phyloP scores from a whole-genome alignment of 208 protist genomes.

The Angomonas ambiguus region DNA sequence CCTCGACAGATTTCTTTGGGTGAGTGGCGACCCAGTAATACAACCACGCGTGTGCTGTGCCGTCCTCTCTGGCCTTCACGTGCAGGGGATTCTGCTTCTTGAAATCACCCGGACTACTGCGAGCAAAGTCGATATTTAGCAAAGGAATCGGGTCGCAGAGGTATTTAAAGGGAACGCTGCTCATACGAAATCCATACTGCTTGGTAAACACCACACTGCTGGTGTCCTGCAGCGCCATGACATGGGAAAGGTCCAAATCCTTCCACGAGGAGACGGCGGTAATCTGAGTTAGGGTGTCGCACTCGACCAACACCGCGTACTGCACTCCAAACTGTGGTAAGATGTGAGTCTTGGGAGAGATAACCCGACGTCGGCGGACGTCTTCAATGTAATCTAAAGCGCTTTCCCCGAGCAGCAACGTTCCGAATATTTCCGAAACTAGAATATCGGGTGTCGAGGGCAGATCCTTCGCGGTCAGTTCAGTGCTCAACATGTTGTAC shows the following conservation, averaged over 20 bases:
- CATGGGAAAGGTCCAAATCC: slow-evolving; percentile 71
- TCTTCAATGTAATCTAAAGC: slow-evolving; percentile 91
- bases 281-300: slow-evolving; percentile 59
- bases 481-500: slow-evolving; percentile 87
- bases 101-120: slow-evolving; percentile 27
- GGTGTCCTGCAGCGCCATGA: slow-evolving; percentile 89
- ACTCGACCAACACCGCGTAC: slow-evolving; percentile 90
- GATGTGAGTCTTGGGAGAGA: slow-evolving; percentile 58
- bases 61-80: slow-evolving; percentile 46
- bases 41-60: slow-evolving; percentile 83
- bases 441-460: slow-evolving; percentile 73
- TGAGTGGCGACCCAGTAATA: slow-evolving; percentile 68
- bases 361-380: slow-evolving; percentile 52
- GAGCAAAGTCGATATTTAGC: slow-evolving; percentile 81
- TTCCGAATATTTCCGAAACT: slow-evolving; percentile 92
- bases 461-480: slow-evolving; percentile 58
- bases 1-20: slow-evolving; percentile 16
- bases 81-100: slow-evolving; percentile 24
- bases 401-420: slow-evolving; percentile 88
- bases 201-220: slow-evolving; percentile 90
- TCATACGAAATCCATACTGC: slow-evolving; percentile 92
- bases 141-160: slow-evolving; percentile 66
- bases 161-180: slow-evolving; percentile 62
- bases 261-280: slow-evolving; percentile 78
- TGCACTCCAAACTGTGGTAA: slow-evolving; percentile 81